Evolutionary conservation across 2,329 filamentous ascomycete genomes (phyloP).

Genomic region (Leptographium procerum): DNA sequence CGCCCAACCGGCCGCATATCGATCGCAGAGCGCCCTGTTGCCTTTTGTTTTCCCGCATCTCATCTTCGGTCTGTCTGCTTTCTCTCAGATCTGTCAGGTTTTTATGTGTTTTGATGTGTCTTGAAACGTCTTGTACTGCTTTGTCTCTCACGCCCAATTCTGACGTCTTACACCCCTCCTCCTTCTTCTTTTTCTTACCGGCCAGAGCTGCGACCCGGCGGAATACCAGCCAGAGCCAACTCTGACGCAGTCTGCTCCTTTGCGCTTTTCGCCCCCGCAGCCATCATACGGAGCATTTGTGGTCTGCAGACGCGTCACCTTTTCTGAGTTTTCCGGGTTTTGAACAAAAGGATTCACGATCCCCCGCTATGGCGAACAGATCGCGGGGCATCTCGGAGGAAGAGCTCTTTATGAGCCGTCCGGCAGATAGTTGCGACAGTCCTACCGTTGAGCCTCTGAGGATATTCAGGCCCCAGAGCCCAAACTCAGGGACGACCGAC

Average conservation of each 20-base stretch:
- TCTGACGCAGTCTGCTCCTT: not conserved
- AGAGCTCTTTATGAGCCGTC: conserved; percentile 67
- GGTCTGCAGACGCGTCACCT: not conserved
- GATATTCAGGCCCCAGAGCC: conserved; percentile 69
- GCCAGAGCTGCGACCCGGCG: not conserved
- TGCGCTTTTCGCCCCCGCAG: not conserved
- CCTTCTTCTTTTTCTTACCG: not conserved
- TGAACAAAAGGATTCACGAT: not conserved
- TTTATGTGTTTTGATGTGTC: not conserved
- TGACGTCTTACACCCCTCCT: not conserved
- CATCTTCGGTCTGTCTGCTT: not conserved
- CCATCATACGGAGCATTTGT: not conserved
- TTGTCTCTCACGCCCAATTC: not conserved
- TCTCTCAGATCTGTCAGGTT: not conserved
- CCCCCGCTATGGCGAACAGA: conserved; percentile 31
- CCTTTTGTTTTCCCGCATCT: not conserved
- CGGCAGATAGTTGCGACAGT: conserved; percentile 46
- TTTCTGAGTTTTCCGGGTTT: not conserved
- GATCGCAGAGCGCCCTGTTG: conserved; percentile 7
- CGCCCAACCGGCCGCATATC: conserved; percentile 11
- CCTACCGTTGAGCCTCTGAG: conserved; percentile 74
- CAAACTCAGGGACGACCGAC: conserved; percentile 31
- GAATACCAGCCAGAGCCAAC: not conserved
- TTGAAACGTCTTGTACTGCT: not conserved
- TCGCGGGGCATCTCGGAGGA: conserved; percentile 60